Evolutionary conservation across 169 alveolate species (phyloP).

Genomic region (Eimeria praecox): DNA sequence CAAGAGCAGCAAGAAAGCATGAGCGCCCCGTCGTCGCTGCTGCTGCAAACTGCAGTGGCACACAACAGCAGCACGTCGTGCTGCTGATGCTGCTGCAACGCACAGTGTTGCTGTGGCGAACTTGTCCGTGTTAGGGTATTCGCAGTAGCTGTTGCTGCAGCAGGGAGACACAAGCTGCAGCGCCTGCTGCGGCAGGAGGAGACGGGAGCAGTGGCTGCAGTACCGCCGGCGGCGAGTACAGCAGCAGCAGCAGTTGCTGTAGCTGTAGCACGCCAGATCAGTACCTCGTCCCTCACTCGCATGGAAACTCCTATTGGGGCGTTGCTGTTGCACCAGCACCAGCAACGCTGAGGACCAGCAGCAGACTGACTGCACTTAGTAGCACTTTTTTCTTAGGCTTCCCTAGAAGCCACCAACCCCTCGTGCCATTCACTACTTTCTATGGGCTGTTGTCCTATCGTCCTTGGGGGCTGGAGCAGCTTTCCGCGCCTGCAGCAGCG

Average conservation of each 20-base stretch:
- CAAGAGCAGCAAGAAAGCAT: constrained; percentile 72
- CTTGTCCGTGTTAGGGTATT: constrained; percentile 66
- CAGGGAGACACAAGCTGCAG: constrained; percentile 37
- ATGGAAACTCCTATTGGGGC: constrained; percentile 1
- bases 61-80: constrained; percentile 74
- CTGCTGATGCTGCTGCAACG: constrained; percentile 74
- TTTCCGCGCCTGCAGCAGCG: not conserved
- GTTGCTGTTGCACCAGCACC: constrained; percentile 51
- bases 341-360: constrained; percentile 48
- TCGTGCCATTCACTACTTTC: not conserved
- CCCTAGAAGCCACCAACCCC: constrained; percentile 76
- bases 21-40: constrained; percentile 48
- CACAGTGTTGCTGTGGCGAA: constrained; percentile 19
- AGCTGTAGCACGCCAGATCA: constrained; percentile 18
- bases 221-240: constrained; percentile 76
- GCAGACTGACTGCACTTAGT: constrained; percentile 58
- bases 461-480: constrained; percentile 1
- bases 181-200: constrained; percentile 40
- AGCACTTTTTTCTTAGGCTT: constrained; percentile 75
- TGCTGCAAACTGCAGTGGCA: constrained; percentile 32
- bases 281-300: not conserved
- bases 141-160: constrained; percentile 67
- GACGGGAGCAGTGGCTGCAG: constrained; percentile 64
- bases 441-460: not conserved
- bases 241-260: constrained; percentile 64